These are phyloP conservation scores for Clavispora asparagi DNA, from an alignment of 805 yeast genomes.

Conservation along the genomic window DNA sequence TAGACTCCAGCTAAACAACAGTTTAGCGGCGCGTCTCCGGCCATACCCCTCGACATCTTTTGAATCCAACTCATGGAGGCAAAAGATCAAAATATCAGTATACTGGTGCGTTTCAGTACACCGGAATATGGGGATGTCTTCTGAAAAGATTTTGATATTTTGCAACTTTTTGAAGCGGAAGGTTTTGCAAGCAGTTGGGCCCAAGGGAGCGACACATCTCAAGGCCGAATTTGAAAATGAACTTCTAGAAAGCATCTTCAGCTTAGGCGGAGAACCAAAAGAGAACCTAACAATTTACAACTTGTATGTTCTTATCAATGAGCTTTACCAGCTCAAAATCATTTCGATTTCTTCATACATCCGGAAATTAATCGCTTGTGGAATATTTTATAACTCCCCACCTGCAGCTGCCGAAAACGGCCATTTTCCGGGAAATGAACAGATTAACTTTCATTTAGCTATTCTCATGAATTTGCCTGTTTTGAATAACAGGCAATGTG, in stretches of 20 bases:
- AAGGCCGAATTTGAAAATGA: slow-evolving; percentile 43
- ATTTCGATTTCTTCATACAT: slow-evolving; percentile 63
- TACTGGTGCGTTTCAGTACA: slow-evolving; percentile 39
- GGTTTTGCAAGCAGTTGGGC: slow-evolving; percentile 21
- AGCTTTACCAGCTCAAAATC: slow-evolving; percentile 45
- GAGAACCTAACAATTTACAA: slow-evolving; percentile 13
- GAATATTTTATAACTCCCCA: slow-evolving; percentile 57
- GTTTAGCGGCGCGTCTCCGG: slow-evolving; percentile 22
- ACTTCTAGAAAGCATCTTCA: slow-evolving; percentile 35
- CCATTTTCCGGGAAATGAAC: slow-evolving; percentile 6
- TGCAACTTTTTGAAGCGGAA: slow-evolving; percentile 43
- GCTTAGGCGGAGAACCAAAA: slow-evolving; percentile 17
- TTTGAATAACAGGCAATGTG: slow-evolving; percentile 48
- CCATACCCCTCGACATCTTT: slow-evolving; percentile 13
- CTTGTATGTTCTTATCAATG: slow-evolving; percentile 46
- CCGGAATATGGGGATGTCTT: slow-evolving; percentile 25
- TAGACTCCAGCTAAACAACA: slow-evolving; percentile 23
- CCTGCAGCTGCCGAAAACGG: slow-evolving; percentile 24
- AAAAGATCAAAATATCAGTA: slow-evolving; percentile 28
- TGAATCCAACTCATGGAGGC: slow-evolving; percentile 25
- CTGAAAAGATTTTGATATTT: slow-evolving; percentile 30
- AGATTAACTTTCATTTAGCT: slow-evolving; percentile 43
- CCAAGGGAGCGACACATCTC: slow-evolving; percentile 19
- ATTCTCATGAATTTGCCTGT: slow-evolving; percentile 58
- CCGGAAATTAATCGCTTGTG: slow-evolving; percentile 79